Evolutionary conservation across 164 flowering plant species (phyloP), one percentile per base, ranked within the genome.

Genomic region (Tinospora cordifolia): DNA sequence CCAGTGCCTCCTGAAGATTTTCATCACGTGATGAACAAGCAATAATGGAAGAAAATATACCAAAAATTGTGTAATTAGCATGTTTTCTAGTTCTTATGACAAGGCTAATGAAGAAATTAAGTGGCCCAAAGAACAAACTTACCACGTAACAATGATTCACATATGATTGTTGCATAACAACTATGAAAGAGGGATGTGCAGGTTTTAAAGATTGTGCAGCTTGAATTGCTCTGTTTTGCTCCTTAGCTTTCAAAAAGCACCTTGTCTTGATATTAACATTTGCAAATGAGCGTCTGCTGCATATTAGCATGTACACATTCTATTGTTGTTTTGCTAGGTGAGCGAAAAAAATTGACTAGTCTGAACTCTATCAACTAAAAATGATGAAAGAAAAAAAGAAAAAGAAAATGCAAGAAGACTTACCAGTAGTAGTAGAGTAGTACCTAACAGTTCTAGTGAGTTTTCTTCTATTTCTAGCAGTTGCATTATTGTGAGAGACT

Each of bases 1-100:
- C 79, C 13, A 91, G 54, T 39, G 88, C 77, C 57, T 86, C 91
- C 72, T 73, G 76, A 69, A 93, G 90, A 74, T 83, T 84, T 70
- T 81, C 86, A 68, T 85, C 76, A 69, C 88, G 84, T 27, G 87
- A 86, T 34, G 84, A 75, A 69, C 73, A 68, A 7, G 72, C 76
- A 70, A 74, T 74, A 76, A 79, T 76, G 8, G 92, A 87, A n/a
- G n/a, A n/a, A n/a, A n/a, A n/a, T n/a, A n/a, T n/a, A n/a, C n/a
- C n/a, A n/a, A n/a, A n/a, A n/a, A n/a, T n/a, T n/a, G n/a, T n/a
- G n/a, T n/a, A n/a, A n/a, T n/a, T n/a, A n/a, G n/a, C n/a, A n/a
- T n/a, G n/a, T n/a, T n/a, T n/a, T n/a, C n/a, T n/a, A n/a, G n/a
- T n/a, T n/a, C n/a, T n/a, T n/a, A n/a, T n/a, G n/a, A n/a, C n/a